phyloP scores from a whole-genome alignment of 768 basidiomycete species.

The Panus rudis region DNA sequence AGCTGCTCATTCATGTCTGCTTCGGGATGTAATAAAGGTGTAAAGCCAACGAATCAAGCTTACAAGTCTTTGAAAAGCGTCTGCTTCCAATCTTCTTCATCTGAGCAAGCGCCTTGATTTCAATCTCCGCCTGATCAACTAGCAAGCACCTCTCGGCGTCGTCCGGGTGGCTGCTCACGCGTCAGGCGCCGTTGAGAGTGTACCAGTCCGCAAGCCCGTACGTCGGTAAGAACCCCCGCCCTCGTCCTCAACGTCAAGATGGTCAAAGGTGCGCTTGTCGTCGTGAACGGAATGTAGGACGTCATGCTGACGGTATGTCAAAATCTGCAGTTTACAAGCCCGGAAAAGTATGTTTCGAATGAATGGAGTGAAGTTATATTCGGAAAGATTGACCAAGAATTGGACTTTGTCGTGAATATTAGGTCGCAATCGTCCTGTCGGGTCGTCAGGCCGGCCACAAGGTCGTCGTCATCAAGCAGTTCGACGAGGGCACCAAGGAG shows the following conservation, averaged over 20 bases:
- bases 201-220: conserved; percentile 6
- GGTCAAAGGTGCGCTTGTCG: conserved; percentile 33
- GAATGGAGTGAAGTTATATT: conserved; percentile 5
- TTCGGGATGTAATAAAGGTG: too few species aligned
- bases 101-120: too few species aligned
- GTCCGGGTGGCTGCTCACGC: conserved; percentile 29
- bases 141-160: conserved; percentile 22
- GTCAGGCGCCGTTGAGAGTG: conserved; percentile 1
- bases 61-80: too few species aligned
- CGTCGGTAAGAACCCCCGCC: conserved; percentile 19
- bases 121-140: too few species aligned
- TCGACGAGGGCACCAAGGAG: conserved; percentile 95
- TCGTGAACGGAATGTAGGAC: background rate
- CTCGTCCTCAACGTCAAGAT: conserved; percentile 32
- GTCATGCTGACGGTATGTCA: conserved; percentile 13
- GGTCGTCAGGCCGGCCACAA: conserved; percentile 99
- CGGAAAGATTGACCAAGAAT: background rate
- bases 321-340: conserved; percentile 84
- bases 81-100: too few species aligned
- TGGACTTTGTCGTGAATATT: conserved; percentile 4
- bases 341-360: conserved; percentile 63
- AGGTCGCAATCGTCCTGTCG: conserved; percentile 96
- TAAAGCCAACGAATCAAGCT: too few species aligned
- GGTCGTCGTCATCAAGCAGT: conserved; percentile 97
- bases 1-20: too few species aligned